Percentiles rank a stretch among this genome's conserved stretches.
These are phyloP conservation scores for Saturnispora mendoncae DNA, from an alignment of 805 yeast genomes.

Conservation along the genomic window DNA sequence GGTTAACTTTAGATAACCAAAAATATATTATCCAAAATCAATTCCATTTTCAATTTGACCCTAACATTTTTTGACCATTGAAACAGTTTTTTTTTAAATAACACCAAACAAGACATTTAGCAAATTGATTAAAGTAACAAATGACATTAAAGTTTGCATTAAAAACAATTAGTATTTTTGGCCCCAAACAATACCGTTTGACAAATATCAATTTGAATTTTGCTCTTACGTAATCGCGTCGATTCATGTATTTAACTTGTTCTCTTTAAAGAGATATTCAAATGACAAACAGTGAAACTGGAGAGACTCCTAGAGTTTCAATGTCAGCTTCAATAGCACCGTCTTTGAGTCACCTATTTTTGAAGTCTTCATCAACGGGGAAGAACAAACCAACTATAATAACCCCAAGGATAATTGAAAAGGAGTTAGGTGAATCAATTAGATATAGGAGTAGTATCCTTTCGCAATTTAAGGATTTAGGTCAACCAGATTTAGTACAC, in stretches of 20 bases:
- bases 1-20: too few species aligned
- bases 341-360: neutral
- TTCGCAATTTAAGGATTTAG: conserved; percentile 43
- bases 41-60: too few species aligned
- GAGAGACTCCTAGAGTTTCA: neutral
- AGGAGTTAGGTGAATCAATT: conserved; percentile 43
- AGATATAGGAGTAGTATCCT: conserved; percentile 39
- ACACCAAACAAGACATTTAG: too few species aligned
- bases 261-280: neutral
- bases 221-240: neutral
- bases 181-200: too few species aligned
- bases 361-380: neutral
- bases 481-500: conserved; percentile 68
- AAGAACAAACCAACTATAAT: conserved; percentile 18
- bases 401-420: conserved; percentile 35
- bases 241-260: neutral
- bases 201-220: too few species aligned
- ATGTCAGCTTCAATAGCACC: neutral
- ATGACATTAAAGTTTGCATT: too few species aligned
- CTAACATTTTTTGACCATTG: too few species aligned
- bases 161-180: too few species aligned
- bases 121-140: too few species aligned
- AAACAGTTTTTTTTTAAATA: too few species aligned
- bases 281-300: neutral
- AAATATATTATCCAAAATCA: too few species aligned